phyloP scores from a whole-genome alignment of 1,139 yeast species.

The Magnusiomyces fungicola region DNA sequence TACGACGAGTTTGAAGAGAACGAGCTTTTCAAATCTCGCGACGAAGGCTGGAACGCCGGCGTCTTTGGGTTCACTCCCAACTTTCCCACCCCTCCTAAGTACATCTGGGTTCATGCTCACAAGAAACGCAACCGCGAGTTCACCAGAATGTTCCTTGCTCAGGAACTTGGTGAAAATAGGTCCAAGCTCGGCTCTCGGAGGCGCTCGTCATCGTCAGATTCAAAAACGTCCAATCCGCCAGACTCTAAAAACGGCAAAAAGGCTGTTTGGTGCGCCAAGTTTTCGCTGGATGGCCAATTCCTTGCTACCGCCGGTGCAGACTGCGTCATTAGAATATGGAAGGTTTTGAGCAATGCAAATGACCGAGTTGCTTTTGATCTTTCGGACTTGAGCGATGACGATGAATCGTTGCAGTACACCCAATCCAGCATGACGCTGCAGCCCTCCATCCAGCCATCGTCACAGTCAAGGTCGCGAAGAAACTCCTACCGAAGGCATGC shows the following conservation, averaged over 20 bases:
- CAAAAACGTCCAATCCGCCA: neutral
- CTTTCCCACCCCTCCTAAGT: constrained; percentile 30
- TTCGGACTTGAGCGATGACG: constrained; percentile 15
- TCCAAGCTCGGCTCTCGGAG: neutral
- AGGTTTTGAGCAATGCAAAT: constrained; percentile 47
- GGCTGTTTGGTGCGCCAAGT: constrained; percentile 66
- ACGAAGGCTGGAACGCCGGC: constrained; percentile 33
- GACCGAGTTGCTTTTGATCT: constrained; percentile 19
- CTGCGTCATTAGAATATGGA: constrained; percentile 62
- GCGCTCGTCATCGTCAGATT: constrained; percentile 3
- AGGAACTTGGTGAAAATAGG: constrained; percentile 46
- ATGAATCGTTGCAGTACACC: constrained; percentile 6
- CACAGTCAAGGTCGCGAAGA: constrained; percentile 2
- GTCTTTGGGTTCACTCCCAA: constrained; percentile 29
- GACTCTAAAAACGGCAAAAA: constrained; percentile 21
- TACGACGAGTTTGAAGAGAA: constrained; percentile 2
- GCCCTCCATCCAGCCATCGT: neutral
- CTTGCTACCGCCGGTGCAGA: constrained; percentile 82
- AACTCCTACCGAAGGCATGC: constrained; percentile 7
- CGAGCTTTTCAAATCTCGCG: constrained; percentile 16
- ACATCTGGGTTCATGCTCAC: constrained; percentile 34
- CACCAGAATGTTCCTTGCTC: constrained; percentile 67
- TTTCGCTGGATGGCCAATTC: constrained; percentile 72
- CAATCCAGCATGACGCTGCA: neutral
- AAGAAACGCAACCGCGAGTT: constrained; percentile 34